A percentile compares a stretch with the other conserved stretches of the same genome.
These are phyloP conservation scores for Pleurotus cornucopiae DNA, from an alignment of 768 basidiomycete genomes.

Conservation along the genomic window DNA sequence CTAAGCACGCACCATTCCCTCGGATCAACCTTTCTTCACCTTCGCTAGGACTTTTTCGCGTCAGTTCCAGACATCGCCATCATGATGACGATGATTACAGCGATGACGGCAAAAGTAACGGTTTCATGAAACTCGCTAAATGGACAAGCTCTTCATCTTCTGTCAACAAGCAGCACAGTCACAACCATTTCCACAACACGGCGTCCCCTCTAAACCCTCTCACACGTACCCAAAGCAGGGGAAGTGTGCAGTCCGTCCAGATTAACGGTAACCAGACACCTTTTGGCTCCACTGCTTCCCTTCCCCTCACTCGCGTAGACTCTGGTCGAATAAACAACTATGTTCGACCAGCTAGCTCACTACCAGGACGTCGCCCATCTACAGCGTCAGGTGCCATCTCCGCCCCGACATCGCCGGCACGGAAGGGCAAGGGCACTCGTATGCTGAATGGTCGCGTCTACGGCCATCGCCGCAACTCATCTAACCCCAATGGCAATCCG, in stretches of 20 bases:
- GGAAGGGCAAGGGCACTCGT: conserved; percentile 37
- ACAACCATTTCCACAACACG: not conserved
- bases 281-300: conserved; percentile 6
- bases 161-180: not conserved
- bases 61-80: not conserved
- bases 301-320: conserved; percentile 1
- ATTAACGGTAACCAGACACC: not conserved
- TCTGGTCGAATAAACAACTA: not conserved
- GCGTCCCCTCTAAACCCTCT: conserved; percentile 10
- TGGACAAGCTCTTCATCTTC: conserved; percentile 1
- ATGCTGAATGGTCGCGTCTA: conserved; percentile 90
- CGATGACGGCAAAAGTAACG: not conserved
- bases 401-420: conserved; percentile 17
- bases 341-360: conserved; percentile 17
- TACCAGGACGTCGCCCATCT: not conserved
- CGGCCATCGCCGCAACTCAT: conserved; percentile 39
- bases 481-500: conserved; percentile 38
- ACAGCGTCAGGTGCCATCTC: not conserved
- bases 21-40: not conserved
- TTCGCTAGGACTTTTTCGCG: conserved; percentile 9
- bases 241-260: not conserved
- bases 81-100: conserved; percentile 2
- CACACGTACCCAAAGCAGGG: conserved; percentile 7
- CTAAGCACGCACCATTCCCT: conserved; percentile 11
- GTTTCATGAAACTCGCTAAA: not conserved